Evolutionary conservation across 83 land plant genomes (phyloP).

Genomic region (Diphasiastrum complanatum): DNA sequence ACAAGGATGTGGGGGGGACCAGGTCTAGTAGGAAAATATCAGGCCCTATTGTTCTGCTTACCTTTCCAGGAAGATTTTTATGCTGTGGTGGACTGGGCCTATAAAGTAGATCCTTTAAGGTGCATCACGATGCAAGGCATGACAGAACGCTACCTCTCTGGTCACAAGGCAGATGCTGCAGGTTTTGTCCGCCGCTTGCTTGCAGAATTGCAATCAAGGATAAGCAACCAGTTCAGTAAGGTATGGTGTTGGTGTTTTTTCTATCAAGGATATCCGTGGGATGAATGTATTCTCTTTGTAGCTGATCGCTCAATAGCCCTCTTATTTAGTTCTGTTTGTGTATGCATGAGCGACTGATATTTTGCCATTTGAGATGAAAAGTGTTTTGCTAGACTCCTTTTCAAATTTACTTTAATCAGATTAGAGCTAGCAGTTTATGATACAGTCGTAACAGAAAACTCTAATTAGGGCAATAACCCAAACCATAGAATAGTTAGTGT

Average conservation of each 20-base stretch:
- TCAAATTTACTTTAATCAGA: too few species aligned
- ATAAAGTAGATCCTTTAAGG: conserved; percentile 86
- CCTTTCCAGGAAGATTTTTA: conserved; percentile 73
- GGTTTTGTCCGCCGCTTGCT: conserved; percentile 90
- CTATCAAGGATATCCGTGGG: background rate
- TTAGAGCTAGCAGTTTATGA: too few species aligned
- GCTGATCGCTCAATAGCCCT: too few species aligned
- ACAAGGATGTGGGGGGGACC: background rate
- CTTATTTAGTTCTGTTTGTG: too few species aligned
- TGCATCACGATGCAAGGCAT: conserved; percentile 98
- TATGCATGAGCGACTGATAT: too few species aligned
- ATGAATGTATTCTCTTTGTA: background rate
- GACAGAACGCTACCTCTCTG: conserved; percentile 89
- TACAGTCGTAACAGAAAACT: too few species aligned
- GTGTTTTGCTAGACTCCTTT: too few species aligned
- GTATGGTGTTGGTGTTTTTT: conserved; percentile 29
- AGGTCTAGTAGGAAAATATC: background rate
- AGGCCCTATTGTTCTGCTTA: background rate
- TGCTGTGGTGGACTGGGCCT: conserved; percentile 99
- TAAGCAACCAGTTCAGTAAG: conserved; percentile 62
- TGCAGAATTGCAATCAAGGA: conserved; percentile 79
- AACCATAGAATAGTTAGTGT: too few species aligned
- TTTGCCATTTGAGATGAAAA: too few species aligned
- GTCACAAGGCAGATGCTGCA: conserved; percentile 95
- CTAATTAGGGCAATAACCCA: too few species aligned